Conservation (phyloP, 2,329 filamentous ascomycete genomes). For the Dactylellina sp. region DNA sequence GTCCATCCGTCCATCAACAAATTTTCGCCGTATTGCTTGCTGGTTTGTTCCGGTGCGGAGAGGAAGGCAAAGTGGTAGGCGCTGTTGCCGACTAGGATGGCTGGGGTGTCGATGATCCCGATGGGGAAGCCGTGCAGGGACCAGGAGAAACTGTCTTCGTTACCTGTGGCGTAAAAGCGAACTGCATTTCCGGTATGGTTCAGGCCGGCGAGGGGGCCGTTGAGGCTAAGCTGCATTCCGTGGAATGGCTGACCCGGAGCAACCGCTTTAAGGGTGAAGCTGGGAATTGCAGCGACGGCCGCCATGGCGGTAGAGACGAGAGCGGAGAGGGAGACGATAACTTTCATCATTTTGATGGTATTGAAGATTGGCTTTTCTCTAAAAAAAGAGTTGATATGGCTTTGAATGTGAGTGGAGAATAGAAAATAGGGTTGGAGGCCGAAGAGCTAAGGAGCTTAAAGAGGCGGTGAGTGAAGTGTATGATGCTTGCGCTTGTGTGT, state of each 20-base stretch:
- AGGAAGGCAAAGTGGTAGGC: constrained; percentile 44
- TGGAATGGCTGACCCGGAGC: constrained; percentile 45
- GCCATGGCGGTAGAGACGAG: constrained; percentile 53
- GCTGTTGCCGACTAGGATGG: constrained; percentile 34
- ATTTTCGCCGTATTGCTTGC: constrained; percentile 44
- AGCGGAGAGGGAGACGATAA: constrained; percentile 44
- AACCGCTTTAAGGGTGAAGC: constrained; percentile 48
- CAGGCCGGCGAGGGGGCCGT: constrained; percentile 34
- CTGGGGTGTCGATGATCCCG: constrained; percentile 48
- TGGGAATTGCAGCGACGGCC: constrained; percentile 36
- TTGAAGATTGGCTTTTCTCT: constrained; percentile 18
- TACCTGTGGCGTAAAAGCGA: constrained; percentile 45
- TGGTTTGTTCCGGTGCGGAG: constrained; percentile 27
- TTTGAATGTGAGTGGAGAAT: neutral
- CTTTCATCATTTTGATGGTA: constrained; percentile 45
- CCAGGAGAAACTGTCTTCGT: constrained; percentile 35
- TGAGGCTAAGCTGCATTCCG: constrained; percentile 41
- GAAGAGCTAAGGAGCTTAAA: constrained; percentile 1
- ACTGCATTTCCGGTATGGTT: constrained; percentile 26
- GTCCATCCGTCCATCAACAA: constrained; percentile 49
- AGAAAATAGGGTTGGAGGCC: constrained; percentile 2
- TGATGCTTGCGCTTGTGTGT: constrained; percentile 38
- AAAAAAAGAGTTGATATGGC: neutral
- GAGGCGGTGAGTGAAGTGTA: constrained; percentile 17
- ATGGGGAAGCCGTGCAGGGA: constrained; percentile 48